phyloP scores from a whole-genome alignment of 164 flowering plant genomes.

The Chimonanthus salicifolius region DNA sequence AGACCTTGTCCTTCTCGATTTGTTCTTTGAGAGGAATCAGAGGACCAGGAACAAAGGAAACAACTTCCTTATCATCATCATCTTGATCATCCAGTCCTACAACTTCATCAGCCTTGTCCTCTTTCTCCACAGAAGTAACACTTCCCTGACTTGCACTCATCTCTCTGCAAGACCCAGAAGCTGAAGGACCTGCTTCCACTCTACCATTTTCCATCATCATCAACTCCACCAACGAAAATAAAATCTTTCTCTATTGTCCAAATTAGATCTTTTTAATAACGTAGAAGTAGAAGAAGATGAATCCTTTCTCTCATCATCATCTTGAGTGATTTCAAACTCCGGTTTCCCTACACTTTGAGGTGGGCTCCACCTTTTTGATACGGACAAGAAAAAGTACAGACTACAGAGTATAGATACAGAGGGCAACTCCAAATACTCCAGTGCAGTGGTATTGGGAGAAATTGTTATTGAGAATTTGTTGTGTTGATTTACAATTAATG shows the following conservation, averaged over 20 bases:
- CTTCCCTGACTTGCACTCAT: constrained; percentile 6
- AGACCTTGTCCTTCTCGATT: constrained; percentile 43
- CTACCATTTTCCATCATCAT: constrained; percentile 21
- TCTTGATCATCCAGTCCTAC: constrained; percentile 25
- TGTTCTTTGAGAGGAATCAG: constrained; percentile 50
- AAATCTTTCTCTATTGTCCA: constrained; percentile 1
- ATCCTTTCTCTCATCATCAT: background rate
- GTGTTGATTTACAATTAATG: too few relatives aligned
- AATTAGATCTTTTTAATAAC: background rate
- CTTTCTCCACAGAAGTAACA: constrained; percentile 11
- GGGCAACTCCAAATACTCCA: too few relatives aligned
- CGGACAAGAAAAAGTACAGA: too few relatives aligned
- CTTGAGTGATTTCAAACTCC: background rate
- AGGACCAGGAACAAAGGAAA: constrained; percentile 46
- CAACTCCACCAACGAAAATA: constrained; percentile 3
- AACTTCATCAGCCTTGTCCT: constrained; percentile 17
- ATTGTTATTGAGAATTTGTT: too few relatives aligned
- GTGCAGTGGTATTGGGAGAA: too few relatives aligned
- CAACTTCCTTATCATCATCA: constrained; percentile 20
- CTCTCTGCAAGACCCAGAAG: constrained; percentile 16
- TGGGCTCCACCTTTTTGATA: too few relatives aligned
- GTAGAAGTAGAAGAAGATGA: background rate
- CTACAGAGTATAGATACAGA: too few relatives aligned
- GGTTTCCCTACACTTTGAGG: too few relatives aligned
- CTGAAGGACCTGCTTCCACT: constrained; percentile 35